A percentile compares a stretch with the other conserved stretches of the same genome.
phyloP scores from a whole-genome alignment of 371 early-diverging fungal species.

The Funneliformis caledonium region DNA sequence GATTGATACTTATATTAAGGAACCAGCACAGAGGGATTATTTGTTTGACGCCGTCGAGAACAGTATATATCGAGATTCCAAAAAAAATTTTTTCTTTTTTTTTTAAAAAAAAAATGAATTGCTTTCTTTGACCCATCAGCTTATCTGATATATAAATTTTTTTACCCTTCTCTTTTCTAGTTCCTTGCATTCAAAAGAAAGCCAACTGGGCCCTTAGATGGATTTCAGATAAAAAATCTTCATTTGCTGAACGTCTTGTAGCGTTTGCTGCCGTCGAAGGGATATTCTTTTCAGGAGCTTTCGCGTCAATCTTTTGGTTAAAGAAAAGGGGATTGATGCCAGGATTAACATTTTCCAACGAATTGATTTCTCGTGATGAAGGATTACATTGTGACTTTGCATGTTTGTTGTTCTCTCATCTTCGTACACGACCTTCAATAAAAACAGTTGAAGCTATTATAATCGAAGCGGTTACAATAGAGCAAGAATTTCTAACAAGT shows the following conservation, averaged over 20 bases:
- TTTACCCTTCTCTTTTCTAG: constrained; percentile 45
- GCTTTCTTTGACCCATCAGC: neutral
- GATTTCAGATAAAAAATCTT: constrained; percentile 86
- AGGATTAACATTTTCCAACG: constrained; percentile 99
- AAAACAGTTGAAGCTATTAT: constrained; percentile 84
- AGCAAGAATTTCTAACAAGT: constrained; percentile 96
- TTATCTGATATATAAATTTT: neutral
- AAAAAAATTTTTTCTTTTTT: neutral
- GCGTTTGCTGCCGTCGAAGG: constrained; percentile 99
- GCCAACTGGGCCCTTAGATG: constrained; percentile 99
- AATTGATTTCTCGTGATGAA: constrained; percentile 99
- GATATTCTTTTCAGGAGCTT: constrained; percentile 99
- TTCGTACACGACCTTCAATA: constrained; percentile 79
- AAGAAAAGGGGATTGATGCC: constrained; percentile 99
- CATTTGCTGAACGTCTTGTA: constrained; percentile 95
- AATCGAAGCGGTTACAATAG: constrained; percentile 93
- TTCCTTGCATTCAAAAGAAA: constrained; percentile 97
- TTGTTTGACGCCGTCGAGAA: constrained; percentile 98
- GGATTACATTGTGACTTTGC: constrained; percentile 99
- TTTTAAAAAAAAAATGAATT: neutral
- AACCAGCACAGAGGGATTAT: constrained; percentile 82
- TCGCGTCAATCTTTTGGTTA: constrained; percentile 99
- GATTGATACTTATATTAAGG: constrained; percentile 98
- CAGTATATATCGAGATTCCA: constrained; percentile 54
- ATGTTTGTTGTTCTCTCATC: constrained; percentile 92